Base-by-base conservation (phyloP, 768 basidiomycete genomes). In the Fomitopsis pulvina region DNA sequence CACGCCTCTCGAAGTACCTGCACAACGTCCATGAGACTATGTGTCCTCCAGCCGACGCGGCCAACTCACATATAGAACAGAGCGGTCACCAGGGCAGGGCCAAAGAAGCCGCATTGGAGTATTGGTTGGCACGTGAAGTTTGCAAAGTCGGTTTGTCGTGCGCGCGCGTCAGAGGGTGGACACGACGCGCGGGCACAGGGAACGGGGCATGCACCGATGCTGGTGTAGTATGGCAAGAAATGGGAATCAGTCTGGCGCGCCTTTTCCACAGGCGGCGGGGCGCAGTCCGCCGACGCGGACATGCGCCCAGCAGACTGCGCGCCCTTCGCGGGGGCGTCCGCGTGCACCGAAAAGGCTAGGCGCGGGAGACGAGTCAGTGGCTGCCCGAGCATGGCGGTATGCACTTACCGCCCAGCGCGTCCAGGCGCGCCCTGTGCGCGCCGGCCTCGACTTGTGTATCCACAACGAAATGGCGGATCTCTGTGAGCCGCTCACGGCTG, bases 381-480 rank as follows among this genome's bases (percentile, higher is more conserved):
- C 29, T 30, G 29, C 29, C 29, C 7, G 14, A 7, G 29, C 7
- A 30, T 12, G 14, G 14, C 18, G 34, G n/a, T n/a, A n/a, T n/a
- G n/a, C n/a, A n/a, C 34, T 37, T 18, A 37, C 34, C 4, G 18
- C 6, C 14, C 14, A 37, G 34, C 5, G 14, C 18, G 18, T 37
- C 18, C 7, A 18, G 14, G 4, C 14, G 5, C 18, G 34, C 34
- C 34, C 34, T 37, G 3, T 66, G 64, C 39, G 32, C 41, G 29
- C 22, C 34, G 21, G 39, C 45, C 20, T 46, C 45, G 30, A 18
- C 28, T 29, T 46, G 29, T n/a, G 45, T 32, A 3, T 30, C n/a
- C 7, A 18, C 16, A 2, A 52, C 39, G 49, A 53, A 57, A 26
- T 43, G 21, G 64, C 57, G 21, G 67, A 53, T 9, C 52, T 54